phyloP scores from a whole-genome alignment of 2,329 filamentous ascomycete genomes.

The Colletotrichum tamarilloi region DNA sequence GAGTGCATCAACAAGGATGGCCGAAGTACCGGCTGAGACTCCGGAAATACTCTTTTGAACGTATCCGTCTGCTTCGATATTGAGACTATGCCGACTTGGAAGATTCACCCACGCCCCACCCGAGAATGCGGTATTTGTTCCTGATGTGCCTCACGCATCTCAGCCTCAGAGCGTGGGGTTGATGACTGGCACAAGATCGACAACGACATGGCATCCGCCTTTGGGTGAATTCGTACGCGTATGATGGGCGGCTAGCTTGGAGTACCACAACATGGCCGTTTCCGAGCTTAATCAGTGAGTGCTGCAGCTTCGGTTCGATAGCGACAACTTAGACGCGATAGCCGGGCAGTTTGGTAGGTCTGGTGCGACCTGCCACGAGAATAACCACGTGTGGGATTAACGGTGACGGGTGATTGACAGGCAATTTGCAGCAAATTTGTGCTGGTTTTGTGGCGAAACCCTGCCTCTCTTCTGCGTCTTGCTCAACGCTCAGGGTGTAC shows the following conservation, averaged over 20 bases:
- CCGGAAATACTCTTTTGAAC: conserved; percentile 3
- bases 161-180: conserved; percentile 32
- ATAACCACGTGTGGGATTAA: not conserved
- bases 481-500: too few species aligned
- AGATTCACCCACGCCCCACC: conserved; percentile 9
- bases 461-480: not conserved
- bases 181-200: not conserved
- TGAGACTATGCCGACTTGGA: not conserved
- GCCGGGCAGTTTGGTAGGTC: not conserved
- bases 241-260: not conserved
- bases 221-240: not conserved
- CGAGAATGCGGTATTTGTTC: conserved; percentile 24
- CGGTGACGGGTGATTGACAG: not conserved
- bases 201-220: conserved; percentile 10
- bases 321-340: conserved; percentile 5
- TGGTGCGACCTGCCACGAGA: not conserved
- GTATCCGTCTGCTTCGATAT: not conserved
- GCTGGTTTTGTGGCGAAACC: not conserved
- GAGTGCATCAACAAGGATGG: not conserved
- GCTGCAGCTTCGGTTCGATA: not conserved
- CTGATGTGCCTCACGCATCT: conserved; percentile 20
- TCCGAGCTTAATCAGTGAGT: not conserved
- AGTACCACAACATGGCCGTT: not conserved
- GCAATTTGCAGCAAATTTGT: not conserved
- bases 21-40: not conserved